Percentiles rank a stretch among this genome's conserved stretches.
These are phyloP conservation scores for Aegilops longissima DNA, from an alignment of 176 grass and related monocot genomes.

Conservation along the genomic window DNA sequence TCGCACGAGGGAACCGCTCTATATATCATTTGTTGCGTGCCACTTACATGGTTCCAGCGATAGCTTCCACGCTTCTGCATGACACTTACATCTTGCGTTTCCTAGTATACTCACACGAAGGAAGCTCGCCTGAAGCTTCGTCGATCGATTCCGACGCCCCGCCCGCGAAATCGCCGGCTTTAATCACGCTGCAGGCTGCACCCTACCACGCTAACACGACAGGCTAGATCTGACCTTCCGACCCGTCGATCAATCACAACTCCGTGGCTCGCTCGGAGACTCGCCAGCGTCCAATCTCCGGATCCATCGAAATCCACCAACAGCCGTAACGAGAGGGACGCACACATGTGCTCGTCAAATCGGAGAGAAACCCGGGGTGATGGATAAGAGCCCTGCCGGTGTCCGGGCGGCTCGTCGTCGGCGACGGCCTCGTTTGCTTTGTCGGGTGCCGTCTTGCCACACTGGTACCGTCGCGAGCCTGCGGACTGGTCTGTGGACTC, in stretches of 20 bases:
- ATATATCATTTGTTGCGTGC: not conserved
- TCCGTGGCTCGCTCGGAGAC: not conserved
- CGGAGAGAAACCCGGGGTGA: not conserved
- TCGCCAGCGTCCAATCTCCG: conserved; percentile 8
- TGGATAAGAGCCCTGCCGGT: not conserved
- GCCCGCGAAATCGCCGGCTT: not conserved
- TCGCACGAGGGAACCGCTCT: too few relatives aligned
- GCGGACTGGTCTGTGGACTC: not conserved
- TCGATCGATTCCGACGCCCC: not conserved
- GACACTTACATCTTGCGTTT: not conserved
- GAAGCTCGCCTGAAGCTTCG: not conserved
- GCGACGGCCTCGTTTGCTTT: not conserved
- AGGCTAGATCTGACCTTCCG: not conserved
- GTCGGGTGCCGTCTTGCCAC: not conserved
- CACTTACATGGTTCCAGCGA: not conserved
- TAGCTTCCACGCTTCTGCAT: conserved; percentile 7
- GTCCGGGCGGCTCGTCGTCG: not conserved
- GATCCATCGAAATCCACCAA: not conserved
- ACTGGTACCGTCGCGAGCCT: not conserved
- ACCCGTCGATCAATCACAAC: not conserved
- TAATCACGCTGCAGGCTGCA: not conserved
- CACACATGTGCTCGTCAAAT: not conserved
- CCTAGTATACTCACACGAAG: not conserved
- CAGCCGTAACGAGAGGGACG: not conserved
- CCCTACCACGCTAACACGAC: not conserved